phyloP scores from a whole-genome alignment of 331 rosid species.

The Malus hybrid region DNA sequence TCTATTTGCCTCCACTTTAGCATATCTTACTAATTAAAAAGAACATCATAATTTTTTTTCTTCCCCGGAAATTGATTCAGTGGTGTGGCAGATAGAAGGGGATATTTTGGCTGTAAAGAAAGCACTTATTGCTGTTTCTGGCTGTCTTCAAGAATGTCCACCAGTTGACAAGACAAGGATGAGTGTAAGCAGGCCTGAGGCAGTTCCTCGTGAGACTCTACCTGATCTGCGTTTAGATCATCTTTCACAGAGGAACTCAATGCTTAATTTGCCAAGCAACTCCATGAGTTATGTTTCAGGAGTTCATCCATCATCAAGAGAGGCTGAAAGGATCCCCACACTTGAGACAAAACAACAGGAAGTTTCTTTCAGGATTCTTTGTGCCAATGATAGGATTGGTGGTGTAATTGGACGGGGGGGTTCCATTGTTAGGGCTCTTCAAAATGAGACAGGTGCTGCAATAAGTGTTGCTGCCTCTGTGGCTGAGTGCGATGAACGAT shows the following conservation, averaged over 20 bases:
- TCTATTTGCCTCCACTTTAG: not conserved
- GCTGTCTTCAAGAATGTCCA: conserved; percentile 63
- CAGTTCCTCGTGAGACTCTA: conserved; percentile 40
- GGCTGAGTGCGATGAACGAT: conserved; percentile 70
- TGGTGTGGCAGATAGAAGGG: conserved; percentile 82
- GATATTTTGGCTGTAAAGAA: conserved; percentile 65
- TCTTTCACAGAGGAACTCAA: conserved; percentile 42
- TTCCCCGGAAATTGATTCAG: conserved; percentile 13
- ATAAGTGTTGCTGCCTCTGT: conserved; percentile 60
- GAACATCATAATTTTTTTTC: not conserved
- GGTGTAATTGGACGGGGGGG: conserved; percentile 97
- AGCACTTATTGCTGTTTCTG: conserved; percentile 82
- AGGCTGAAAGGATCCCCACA: conserved; percentile 48
- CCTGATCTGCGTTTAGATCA: conserved; percentile 43
- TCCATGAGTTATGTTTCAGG: conserved; percentile 55
- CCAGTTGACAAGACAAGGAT: conserved; percentile 42
- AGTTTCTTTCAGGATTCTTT: conserved; percentile 70
- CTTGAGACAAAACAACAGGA: conserved; percentile 52
- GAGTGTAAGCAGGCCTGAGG: conserved; percentile 50
- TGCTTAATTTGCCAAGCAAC: conserved; percentile 38
- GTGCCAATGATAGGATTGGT: conserved; percentile 76
- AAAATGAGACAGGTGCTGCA: conserved; percentile 85
- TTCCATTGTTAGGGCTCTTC: conserved; percentile 65
- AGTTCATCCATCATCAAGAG: conserved; percentile 44
- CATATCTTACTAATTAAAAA: not conserved